These are phyloP conservation scores for Apiospora marii DNA, from an alignment of 2,329 filamentous ascomycete genomes.

Conservation along the genomic window DNA sequence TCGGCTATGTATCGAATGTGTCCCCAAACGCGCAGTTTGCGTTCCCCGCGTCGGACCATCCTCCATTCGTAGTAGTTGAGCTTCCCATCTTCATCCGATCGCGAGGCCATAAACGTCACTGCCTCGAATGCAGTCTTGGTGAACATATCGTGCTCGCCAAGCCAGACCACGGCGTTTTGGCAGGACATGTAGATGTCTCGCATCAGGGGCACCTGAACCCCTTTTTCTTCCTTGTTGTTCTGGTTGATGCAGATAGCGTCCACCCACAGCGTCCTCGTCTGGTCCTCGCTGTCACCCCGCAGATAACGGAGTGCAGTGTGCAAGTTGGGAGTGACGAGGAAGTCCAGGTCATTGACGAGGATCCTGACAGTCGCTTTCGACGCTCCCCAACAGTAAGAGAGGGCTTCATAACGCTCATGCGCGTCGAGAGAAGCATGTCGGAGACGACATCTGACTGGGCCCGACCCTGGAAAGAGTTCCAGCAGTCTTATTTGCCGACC, in stretches of 20 bases:
- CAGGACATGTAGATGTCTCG: too few species aligned
- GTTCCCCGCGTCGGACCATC: too few species aligned
- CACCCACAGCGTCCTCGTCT: not conserved
- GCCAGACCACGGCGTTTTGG: too few species aligned
- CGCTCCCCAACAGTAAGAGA: constrained; percentile 29
- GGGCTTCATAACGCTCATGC: constrained; percentile 27
- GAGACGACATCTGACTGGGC: constrained; percentile 26
- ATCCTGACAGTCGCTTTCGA: constrained; percentile 24
- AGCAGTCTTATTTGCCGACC: constrained; percentile 29
- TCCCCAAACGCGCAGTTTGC: too few species aligned
- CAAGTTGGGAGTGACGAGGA: constrained; percentile 29
- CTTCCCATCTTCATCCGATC: too few species aligned
- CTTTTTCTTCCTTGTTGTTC: not conserved
- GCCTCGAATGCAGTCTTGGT: too few species aligned
- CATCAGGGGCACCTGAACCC: too few species aligned
- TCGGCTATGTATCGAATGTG: too few species aligned
- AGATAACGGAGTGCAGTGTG: constrained; percentile 27
- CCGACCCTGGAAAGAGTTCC: constrained; percentile 25
- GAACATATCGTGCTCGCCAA: too few species aligned
- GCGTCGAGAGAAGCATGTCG: constrained; percentile 26
- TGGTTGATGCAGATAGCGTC: constrained; percentile 26
- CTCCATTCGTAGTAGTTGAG: too few species aligned
- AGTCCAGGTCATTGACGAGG: constrained; percentile 23
- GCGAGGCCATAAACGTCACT: too few species aligned
- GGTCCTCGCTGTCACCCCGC: not conserved